These are phyloP conservation scores for Colletotrichum sp. DNA, from an alignment of 2,329 filamentous ascomycete species.

Conservation along the genomic window DNA sequence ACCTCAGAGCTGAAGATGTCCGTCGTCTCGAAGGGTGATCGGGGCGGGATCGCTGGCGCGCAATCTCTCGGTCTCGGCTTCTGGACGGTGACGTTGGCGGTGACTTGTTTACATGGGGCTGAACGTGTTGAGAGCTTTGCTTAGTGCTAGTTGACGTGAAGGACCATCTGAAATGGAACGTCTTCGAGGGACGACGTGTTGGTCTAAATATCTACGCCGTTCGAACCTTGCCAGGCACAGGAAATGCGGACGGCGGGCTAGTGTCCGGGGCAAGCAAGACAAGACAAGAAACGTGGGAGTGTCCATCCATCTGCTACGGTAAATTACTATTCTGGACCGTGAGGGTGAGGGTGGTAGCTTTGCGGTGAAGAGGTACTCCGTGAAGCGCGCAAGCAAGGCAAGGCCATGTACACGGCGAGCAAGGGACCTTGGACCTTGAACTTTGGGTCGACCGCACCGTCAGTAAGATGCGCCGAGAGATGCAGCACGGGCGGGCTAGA, in stretches of 20 bases:
- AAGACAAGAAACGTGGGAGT: constrained; percentile 11
- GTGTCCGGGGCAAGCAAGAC: constrained; percentile 1
- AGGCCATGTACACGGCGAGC: constrained; percentile 12
- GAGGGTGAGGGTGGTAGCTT: neutral
- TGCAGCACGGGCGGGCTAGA: constrained; percentile 20
- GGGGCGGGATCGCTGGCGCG: neutral
- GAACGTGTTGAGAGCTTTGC: neutral
- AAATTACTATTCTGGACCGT: neutral
- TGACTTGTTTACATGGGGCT: neutral
- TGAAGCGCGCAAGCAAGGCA: constrained; percentile 9
- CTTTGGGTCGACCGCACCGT: neutral
- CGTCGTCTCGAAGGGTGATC: neutral
- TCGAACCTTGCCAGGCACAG: constrained; percentile 2
- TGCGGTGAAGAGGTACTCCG: constrained; percentile 16
- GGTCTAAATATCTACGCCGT: constrained; percentile 16
- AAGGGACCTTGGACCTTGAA: constrained; percentile 5
- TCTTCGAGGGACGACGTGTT: constrained; percentile 7
- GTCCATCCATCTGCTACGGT: neutral
- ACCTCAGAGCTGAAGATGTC: neutral
- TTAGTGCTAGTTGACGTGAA: neutral
- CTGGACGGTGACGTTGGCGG: neutral
- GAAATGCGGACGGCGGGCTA: neutral
- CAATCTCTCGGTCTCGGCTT: constrained; percentile 1
- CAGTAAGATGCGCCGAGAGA: constrained; percentile 19
- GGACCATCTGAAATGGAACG: no score